phyloP scores from a whole-genome alignment of 148 eudicot species.

The Camellia granthamiana region DNA sequence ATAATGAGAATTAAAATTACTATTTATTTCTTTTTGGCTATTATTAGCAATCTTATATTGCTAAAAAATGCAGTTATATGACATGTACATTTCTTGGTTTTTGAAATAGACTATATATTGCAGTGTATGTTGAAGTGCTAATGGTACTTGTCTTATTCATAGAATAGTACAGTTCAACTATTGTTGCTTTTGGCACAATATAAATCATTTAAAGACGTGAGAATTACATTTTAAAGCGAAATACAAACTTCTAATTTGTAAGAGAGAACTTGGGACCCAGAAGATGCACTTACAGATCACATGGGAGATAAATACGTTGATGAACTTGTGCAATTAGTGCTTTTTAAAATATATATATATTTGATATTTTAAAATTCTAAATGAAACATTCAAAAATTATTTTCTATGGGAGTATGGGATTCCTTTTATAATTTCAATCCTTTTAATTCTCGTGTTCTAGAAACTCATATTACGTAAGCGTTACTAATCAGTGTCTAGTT shows the following conservation, averaged over 20 bases:
- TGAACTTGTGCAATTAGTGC: no score
- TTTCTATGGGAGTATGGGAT: no score
- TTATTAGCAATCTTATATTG: not conserved
- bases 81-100: not conserved
- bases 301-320: not conserved
- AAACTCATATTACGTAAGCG: no score
- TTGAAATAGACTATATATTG: not conserved
- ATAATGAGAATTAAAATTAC: not conserved
- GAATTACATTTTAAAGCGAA: no score
- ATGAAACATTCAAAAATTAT: no score
- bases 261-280: not conserved
- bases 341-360: no score
- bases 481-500: not conserved
- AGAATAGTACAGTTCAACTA: not conserved
- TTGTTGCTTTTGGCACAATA: not conserved
- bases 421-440: no score
- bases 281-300: not conserved
- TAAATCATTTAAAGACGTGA: not conserved
- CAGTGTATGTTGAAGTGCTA: no score
- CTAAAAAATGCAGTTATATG: not conserved
- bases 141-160: not conserved
- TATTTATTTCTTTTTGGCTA: not conserved
- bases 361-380: no score
- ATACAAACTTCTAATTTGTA: not conserved
- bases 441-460: no score